Evolutionary conservation across 2,329 filamentous ascomycete species (phyloP).

Genomic region (Phaeomoniella chlamydospora): DNA sequence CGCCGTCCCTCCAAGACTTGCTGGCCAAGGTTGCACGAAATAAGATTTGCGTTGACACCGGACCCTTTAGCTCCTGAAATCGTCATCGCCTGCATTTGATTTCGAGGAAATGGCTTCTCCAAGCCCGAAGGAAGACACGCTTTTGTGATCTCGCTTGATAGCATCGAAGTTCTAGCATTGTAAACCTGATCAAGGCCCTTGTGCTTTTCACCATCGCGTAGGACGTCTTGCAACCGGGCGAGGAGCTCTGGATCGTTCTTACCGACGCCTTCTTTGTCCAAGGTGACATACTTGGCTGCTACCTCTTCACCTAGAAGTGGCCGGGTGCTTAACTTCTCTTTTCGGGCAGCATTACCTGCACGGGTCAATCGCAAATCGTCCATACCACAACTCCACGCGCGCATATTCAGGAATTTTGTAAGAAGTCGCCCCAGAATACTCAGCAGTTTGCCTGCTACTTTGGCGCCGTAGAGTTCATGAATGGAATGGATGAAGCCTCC

Average conservation of each 20-base stretch:
- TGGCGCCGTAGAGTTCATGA: slow-evolving; percentile 85
- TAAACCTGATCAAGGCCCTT: slow-evolving; percentile 78
- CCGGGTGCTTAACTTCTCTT: slow-evolving; percentile 53
- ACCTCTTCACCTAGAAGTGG: slow-evolving; percentile 60
- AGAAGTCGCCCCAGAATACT: slow-evolving; percentile 80
- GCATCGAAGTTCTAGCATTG: slow-evolving; percentile 51
- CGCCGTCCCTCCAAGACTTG: slow-evolving; percentile 89
- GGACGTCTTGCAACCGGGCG: slow-evolving; percentile 70
- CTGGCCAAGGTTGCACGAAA: slow-evolving; percentile 93
- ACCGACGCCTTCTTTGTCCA: slow-evolving; percentile 50
- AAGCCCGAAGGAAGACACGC: slow-evolving; percentile 70
- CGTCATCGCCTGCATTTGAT: slow-evolving; percentile 99
- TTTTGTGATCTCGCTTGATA: slow-evolving; percentile 67
- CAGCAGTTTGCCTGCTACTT: slow-evolving; percentile 70
- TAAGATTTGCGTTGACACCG: slow-evolving; percentile 87
- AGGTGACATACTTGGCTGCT: slow-evolving; percentile 75
- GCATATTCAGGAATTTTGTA: slow-evolving; percentile 81
- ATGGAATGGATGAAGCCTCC: slow-evolving; percentile 84
- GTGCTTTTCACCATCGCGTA: slow-evolving; percentile 84
- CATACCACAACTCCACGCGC: slow-evolving; percentile 93
- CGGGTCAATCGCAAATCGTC: slow-evolving; percentile 81
- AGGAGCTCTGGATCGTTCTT: slow-evolving; percentile 57
- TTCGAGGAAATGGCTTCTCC: slow-evolving; percentile 83
- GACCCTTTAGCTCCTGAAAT: slow-evolving; percentile 90
- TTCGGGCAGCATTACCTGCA: slow-evolving; percentile 59